Evolutionary conservation across 371 early-diverging fungal genomes (phyloP).

Genomic region (Entomophthora muscae): DNA sequence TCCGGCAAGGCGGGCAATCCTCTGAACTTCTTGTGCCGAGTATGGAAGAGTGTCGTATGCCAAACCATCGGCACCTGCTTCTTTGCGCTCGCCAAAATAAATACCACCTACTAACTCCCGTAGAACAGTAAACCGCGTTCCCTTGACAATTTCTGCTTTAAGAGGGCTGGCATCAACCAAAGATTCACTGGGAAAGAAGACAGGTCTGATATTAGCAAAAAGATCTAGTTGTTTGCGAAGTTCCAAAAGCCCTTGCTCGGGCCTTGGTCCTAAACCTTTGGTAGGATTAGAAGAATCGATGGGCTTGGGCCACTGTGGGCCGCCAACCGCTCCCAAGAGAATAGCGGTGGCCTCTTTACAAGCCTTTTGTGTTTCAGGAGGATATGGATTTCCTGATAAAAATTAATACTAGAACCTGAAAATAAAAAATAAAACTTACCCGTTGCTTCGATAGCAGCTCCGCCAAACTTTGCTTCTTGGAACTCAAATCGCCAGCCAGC

Average conservation of each 20-base stretch:
- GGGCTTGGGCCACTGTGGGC: conserved; percentile 76
- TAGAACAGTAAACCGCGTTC: conserved; percentile 76
- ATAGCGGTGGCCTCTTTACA: conserved; percentile 74
- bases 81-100: conserved; percentile 88
- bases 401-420: background rate
- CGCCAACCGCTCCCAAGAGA: conserved; percentile 92
- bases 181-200: conserved; percentile 75
- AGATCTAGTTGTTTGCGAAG: conserved; percentile 78
- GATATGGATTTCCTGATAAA: conserved; percentile 57
- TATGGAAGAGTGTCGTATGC: conserved; percentile 87
- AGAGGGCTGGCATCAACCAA: conserved; percentile 69
- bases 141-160: conserved; percentile 74
- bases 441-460: conserved; percentile 78
- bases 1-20: conserved; percentile 85
- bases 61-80: conserved; percentile 60
- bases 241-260: conserved; percentile 84
- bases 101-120: conserved; percentile 93
- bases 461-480: conserved; percentile 69
- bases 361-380: conserved; percentile 54
- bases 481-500: conserved; percentile 45
- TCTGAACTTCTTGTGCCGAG: conserved; percentile 68
- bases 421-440: conserved; percentile 23
- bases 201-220: conserved; percentile 91
- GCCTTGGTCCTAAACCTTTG: conserved; percentile 59
- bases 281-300: conserved; percentile 22